These are phyloP conservation scores for Laburnicola sp. DNA, from an alignment of 2,329 filamentous ascomycete species.

Conservation along the genomic window DNA sequence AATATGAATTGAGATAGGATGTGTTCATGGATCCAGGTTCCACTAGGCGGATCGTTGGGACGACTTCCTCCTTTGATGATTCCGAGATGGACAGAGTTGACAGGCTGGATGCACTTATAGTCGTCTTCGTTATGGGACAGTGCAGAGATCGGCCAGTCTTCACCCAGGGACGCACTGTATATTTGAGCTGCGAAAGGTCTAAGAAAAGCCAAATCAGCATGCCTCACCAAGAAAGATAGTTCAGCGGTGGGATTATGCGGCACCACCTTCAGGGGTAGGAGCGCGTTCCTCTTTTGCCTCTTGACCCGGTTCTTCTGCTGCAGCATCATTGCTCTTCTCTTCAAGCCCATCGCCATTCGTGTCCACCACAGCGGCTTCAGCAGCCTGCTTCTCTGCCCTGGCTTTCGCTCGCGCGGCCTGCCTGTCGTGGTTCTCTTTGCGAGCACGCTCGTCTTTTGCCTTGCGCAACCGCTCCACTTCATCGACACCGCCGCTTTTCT, in stretches of 20 bases:
- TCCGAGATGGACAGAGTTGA: conserved; percentile 9
- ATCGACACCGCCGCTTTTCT: conserved; percentile 94
- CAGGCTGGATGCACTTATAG: no score
- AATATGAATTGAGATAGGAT: neutral
- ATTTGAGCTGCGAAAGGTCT: conserved; percentile 26
- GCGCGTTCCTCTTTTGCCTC: conserved; percentile 36
- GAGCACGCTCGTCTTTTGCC: conserved; percentile 82
- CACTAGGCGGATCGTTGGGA: conserved; percentile 17
- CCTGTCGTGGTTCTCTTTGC: conserved; percentile 70
- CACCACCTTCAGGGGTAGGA: conserved; percentile 39
- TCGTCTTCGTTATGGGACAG: conserved; percentile 17
- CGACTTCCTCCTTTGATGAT: neutral
- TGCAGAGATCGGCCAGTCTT: conserved; percentile 25
- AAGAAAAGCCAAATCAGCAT: conserved; percentile 27
- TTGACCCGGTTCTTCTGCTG: conserved; percentile 21
- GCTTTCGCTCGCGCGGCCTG: conserved; percentile 52
- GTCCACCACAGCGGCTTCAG: conserved; percentile 35
- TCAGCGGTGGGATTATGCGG: conserved; percentile 32
- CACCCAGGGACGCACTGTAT: conserved; percentile 36
- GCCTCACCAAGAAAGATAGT: conserved; percentile 13
- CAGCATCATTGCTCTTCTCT: conserved; percentile 29
- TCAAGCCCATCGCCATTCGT: conserved; percentile 20
- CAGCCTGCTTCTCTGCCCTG: conserved; percentile 51
- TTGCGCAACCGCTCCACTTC: conserved; percentile 85
- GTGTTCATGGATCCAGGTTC: no score